phyloP scores from a whole-genome alignment of 2,329 filamentous ascomycete species.

The Stagonosporopsis chrysanthemi region DNA sequence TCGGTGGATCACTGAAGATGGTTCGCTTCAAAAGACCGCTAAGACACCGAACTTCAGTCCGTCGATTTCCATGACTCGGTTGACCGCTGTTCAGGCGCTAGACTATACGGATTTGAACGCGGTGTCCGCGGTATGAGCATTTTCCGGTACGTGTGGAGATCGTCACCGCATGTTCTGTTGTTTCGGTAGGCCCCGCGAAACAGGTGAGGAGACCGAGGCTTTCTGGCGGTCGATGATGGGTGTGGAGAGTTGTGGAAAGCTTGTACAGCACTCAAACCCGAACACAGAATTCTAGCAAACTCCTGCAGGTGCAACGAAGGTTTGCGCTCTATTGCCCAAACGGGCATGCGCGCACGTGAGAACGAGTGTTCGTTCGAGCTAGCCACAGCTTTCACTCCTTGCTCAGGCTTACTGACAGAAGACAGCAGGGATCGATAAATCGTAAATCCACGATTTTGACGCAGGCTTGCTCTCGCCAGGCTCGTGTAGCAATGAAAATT shows the following conservation, averaged over 20 bases:
- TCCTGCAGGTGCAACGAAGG: conserved; percentile 9
- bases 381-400: not conserved
- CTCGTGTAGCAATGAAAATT: not conserved
- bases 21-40: conserved; percentile 16
- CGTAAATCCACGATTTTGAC: not conserved
- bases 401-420: not conserved
- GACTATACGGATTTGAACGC: conserved; percentile 1
- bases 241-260: conserved; percentile 1
- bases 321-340: conserved; percentile 3
- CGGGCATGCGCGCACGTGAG: conserved; percentile 9
- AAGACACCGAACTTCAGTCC: conserved; percentile 14
- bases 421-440: not conserved
- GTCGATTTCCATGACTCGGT: conserved; percentile 18
- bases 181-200: conserved; percentile 3
- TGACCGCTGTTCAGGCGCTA: conserved; percentile 20
- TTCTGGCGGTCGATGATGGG: conserved; percentile 1
- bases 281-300: not conserved
- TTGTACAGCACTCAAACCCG: not conserved
- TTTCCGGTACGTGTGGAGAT: conserved; percentile 20
- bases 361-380: conserved; percentile 15
- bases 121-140: conserved; percentile 9
- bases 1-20: conserved; percentile 13
- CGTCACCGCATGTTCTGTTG: conserved; percentile 12
- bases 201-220: conserved; percentile 6
- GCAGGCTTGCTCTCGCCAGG: not conserved